phyloP scores from a whole-genome alignment of 208 protist genomes.

The Wallacemonas collosoma region DNA sequence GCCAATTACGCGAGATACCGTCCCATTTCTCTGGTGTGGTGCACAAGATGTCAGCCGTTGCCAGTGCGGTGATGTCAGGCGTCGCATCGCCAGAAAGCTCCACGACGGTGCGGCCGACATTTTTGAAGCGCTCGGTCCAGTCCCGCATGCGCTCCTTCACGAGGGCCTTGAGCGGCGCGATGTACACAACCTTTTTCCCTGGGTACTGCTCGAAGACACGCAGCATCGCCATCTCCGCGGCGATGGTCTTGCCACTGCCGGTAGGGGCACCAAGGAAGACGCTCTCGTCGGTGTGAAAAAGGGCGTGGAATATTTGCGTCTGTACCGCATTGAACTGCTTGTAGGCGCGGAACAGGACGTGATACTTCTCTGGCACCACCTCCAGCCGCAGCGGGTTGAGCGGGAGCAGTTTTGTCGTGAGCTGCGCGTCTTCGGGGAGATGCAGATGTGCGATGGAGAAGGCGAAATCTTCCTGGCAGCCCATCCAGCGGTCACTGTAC shows the following conservation, averaged over 20 bases:
- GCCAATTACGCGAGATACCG: conserved; percentile 98
- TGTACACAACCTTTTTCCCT: conserved; percentile 98
- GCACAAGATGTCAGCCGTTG: conserved; percentile 96
- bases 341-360: conserved; percentile 92
- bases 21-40: conserved; percentile 99
- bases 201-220: conserved; percentile 91
- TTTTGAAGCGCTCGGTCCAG: conserved; percentile 94
- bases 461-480: conserved; percentile 83
- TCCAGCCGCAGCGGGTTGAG: conserved; percentile 93
- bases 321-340: conserved; percentile 99
- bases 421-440: conserved; percentile 92
- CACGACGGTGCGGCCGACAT: conserved; percentile 94
- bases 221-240: conserved; percentile 98
- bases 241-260: conserved; percentile 98
- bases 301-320: conserved; percentile 98
- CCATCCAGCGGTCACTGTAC: conserved; percentile 95
- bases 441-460: conserved; percentile 96
- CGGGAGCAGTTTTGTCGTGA: conserved; percentile 96
- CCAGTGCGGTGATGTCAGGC: conserved; percentile 93
- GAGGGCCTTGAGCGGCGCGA: conserved; percentile 99
- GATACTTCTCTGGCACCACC: conserved; percentile 88
- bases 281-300: conserved; percentile 98
- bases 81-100: conserved; percentile 98
- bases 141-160: conserved; percentile 99
- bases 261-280: conserved; percentile 98